phyloP scores from a whole-genome alignment of 441 rosid species.

The Gossypium lobatum region DNA sequence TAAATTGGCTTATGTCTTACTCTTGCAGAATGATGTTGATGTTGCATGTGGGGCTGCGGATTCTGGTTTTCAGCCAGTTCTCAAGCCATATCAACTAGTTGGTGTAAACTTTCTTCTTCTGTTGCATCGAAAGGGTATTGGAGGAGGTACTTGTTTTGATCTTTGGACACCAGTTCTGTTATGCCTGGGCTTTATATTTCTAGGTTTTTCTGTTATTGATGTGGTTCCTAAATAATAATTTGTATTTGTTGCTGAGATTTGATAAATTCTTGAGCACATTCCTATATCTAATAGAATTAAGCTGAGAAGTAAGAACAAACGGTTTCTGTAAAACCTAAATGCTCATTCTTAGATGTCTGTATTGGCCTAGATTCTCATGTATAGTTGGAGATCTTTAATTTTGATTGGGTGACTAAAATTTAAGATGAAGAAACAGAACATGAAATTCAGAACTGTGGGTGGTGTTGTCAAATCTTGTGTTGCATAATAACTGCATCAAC shows the following conservation, averaged over 20 bases:
- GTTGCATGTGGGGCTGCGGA: slow-evolving; percentile 71
- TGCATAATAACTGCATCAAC: neutral
- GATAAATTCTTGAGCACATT: neutral
- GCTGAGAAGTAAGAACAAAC: neutral
- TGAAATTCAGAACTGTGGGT: neutral
- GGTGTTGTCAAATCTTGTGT: neutral
- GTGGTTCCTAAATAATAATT: neutral
- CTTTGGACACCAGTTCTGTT: neutral
- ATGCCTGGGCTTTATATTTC: neutral
- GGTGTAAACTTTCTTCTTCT: slow-evolving; percentile 96
- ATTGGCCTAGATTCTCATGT: neutral
- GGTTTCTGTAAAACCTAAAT: neutral
- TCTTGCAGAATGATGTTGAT: slow-evolving; percentile 66
- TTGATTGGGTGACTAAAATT: neutral
- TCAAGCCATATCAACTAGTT: slow-evolving; percentile 89
- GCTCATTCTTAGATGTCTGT: neutral
- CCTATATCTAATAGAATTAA: neutral
- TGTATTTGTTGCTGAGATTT: neutral
- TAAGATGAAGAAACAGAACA: neutral
- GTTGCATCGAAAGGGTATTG: slow-evolving; percentile 69
- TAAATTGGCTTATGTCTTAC: slow-evolving; percentile 8
- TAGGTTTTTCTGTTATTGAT: neutral
- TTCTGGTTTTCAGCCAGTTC: slow-evolving; percentile 76
- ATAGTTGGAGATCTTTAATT: neutral
- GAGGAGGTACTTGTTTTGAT: slow-evolving; percentile 58